A percentile compares a stretch with the other conserved stretches of the same genome.
phyloP scores from a whole-genome alignment of 192 early-diverging fungal species.

The Bifiguratus adelaidae region DNA sequence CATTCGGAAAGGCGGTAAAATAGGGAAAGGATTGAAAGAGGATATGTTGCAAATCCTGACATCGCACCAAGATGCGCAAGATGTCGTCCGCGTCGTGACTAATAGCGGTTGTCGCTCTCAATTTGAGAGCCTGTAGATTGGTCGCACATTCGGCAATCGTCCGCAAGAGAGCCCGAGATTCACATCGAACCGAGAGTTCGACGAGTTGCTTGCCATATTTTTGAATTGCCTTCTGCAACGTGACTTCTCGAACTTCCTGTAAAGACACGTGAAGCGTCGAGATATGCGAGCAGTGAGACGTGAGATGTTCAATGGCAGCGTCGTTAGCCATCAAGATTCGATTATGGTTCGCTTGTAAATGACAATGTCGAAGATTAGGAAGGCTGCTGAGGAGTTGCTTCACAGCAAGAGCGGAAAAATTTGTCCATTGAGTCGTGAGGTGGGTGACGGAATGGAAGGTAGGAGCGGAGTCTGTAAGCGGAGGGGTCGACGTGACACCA shows the following conservation, averaged over 20 bases:
- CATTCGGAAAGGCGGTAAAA: no score
- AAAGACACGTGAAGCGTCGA: conserved; percentile 3
- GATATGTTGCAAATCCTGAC: not conserved
- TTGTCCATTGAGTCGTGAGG: conserved; percentile 10
- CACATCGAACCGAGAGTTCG: conserved; percentile 3
- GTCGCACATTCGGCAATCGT: conserved; percentile 8
- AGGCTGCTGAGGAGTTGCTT: not conserved
- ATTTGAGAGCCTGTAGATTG: not conserved
- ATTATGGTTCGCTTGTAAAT: conserved; percentile 13
- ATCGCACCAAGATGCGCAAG: not conserved
- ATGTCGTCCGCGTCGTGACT: not conserved
- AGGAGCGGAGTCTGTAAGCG: not conserved
- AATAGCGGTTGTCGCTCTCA: not conserved
- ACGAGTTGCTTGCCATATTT: conserved; percentile 3
- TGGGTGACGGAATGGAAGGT: not conserved
- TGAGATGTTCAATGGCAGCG: conserved; percentile 2
- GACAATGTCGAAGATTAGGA: not conserved
- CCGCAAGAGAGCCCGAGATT: conserved; percentile 1
- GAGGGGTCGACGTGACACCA: not conserved
- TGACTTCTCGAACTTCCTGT: conserved; percentile 6
- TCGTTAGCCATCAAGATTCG: conserved; percentile 9
- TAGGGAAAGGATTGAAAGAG: no score
- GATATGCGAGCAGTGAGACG: conserved; percentile 2
- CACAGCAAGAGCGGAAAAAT: conserved; percentile 7
- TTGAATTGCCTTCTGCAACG: not conserved